Evolutionary conservation across 1,284 basidiomycete genomes (phyloP).

Genomic region (Crepidotus sp.): DNA sequence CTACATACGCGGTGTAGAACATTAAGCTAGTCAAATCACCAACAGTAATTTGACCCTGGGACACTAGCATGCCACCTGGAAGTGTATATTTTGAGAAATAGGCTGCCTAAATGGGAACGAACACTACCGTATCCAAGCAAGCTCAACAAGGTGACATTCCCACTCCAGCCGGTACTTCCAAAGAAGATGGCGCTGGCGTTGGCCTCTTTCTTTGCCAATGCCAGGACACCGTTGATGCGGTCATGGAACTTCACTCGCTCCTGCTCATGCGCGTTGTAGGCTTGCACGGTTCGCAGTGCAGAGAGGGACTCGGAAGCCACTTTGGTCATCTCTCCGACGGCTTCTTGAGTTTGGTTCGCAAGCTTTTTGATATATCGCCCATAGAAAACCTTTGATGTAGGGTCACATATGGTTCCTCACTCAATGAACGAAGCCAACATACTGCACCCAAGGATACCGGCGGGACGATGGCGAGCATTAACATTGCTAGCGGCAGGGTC

Average conservation of each 20-base stretch:
- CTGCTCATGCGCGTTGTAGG: constrained; percentile 72
- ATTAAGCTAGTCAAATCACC: constrained; percentile 87
- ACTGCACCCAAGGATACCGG: constrained; percentile 93
- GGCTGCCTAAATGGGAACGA: neutral
- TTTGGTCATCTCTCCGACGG: constrained; percentile 92
- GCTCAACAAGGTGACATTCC: constrained; percentile 86
- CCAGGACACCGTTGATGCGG: constrained; percentile 63
- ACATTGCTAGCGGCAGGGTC: constrained; percentile 34
- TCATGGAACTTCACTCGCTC: constrained; percentile 68
- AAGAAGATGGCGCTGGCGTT: constrained; percentile 90
- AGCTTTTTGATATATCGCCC: constrained; percentile 91
- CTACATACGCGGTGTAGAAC: constrained; percentile 89
- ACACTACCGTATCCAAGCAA: constrained; percentile 79
- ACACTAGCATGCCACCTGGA: constrained; percentile 83
- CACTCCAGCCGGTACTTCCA: constrained; percentile 89
- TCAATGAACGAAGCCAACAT: constrained; percentile 22
- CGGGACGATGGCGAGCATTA: constrained; percentile 93
- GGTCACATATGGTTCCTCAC: neutral
- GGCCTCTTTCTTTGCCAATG: constrained; percentile 81
- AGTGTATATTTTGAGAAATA: neutral
- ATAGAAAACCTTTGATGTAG: constrained; percentile 70
- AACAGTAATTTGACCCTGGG: constrained; percentile 79
- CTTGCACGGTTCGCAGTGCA: constrained; percentile 90
- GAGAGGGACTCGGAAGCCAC: constrained; percentile 86
- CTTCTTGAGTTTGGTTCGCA: constrained; percentile 88